These are phyloP conservation scores for Lyophyllum decastes DNA, from an alignment of 768 basidiomycete genomes.

Conservation along the genomic window DNA sequence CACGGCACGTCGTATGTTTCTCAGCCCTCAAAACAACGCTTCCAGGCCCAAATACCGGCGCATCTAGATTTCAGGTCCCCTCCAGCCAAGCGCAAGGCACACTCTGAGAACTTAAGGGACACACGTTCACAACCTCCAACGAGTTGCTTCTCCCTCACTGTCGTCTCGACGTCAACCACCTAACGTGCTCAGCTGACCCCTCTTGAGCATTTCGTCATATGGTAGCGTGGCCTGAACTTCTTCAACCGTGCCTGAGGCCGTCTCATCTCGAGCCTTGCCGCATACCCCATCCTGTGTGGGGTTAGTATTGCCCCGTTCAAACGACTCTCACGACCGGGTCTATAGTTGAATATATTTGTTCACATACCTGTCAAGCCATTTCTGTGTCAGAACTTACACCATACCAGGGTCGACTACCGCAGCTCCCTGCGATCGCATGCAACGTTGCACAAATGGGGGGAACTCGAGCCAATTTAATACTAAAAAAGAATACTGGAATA, in stretches of 20 bases:
- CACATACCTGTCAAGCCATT: conserved; percentile 1
- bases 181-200: neutral
- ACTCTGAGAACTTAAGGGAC: neutral
- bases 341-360: conserved; percentile 1
- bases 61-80: neutral
- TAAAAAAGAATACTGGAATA: neutral
- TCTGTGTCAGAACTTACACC: neutral
- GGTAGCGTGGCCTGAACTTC: neutral
- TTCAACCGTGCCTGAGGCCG: neutral
- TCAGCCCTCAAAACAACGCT: neutral
- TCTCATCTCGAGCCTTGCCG: neutral
- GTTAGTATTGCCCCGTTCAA: neutral
- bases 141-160: neutral
- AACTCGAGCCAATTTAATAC: neutral
- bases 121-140: neutral
- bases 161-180: neutral
- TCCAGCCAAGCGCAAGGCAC: neutral
- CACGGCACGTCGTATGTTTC: neutral
- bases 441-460: neutral
- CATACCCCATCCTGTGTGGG: neutral
- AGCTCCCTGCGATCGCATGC: neutral
- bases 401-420: neutral
- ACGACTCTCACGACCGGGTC: neutral
- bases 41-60: neutral
- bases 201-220: neutral